Base-by-base conservation (phyloP, 768 basidiomycete species). In the Cystobasidium tubakii region DNA sequence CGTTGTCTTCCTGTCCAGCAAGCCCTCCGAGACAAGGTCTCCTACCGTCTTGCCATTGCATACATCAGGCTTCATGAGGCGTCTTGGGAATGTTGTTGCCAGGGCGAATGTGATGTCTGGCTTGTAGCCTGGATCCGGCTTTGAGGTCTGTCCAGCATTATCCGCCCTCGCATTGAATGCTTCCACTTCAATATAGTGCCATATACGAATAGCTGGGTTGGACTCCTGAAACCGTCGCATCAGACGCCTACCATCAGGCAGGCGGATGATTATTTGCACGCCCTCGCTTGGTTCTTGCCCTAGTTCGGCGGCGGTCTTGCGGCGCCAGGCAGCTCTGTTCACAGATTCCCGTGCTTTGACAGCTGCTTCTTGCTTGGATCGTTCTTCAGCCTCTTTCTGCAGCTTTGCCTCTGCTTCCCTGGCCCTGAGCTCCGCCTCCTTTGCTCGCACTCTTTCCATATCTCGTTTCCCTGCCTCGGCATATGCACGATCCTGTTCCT, bases 401-500 rank as follows among this genome's bases (percentile, higher is more conserved):
- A 78, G 80, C 46, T 77, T 80, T 62, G 81, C 83, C 65, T 84
- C 84, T 64, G 75, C 12, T 77, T 75, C 79, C 76, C 60, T 77
- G 71, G 80, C 75, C 54, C 79, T 67, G 75, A 84, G 85, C 77
- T 85, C 86, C 15, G 79, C 83, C 55, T 88, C 84, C 54, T 83
- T 83, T 6, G 83, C 83, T 70, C 86, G 83, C 34, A 91, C 87
- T 60, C 88, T 84, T 79, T 89, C 90, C 29, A 84, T 83, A 80
- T 96, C 94, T 4, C 85, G 82, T 43, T 83, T 79, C 1, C 86
- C 88, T 76, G 88, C 84, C 66, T 88, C 87, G 44, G 82, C 82
- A 80, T 91, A 91, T 0, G 90, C 90, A 10, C 85, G 84, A 77
- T 95, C 93, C 77, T 93, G 79, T 62, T 86, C 83, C 31, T 87